phyloP scores from a whole-genome alignment of 1,284 basidiomycete species.

The Macrocybe sp. region DNA sequence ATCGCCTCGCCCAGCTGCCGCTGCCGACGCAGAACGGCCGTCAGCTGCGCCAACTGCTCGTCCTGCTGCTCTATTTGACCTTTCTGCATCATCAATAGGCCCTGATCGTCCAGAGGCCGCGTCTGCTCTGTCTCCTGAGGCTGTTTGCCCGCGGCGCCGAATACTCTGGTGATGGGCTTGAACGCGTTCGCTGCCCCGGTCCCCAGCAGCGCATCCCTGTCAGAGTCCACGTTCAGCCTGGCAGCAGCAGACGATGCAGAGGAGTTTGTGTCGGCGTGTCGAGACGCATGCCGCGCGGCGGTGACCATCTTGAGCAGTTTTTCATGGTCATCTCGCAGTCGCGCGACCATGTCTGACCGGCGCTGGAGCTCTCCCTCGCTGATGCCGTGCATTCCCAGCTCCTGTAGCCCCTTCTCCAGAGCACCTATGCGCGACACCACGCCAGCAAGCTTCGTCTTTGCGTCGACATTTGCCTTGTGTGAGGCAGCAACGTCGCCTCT shows the following conservation, averaged over 20 bases:
- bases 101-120: slow-evolving; percentile 80
- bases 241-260: slow-evolving; percentile 32
- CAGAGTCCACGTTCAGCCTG: slow-evolving; percentile 35
- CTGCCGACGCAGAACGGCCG: slow-evolving; percentile 82
- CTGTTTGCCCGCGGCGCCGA: slow-evolving; percentile 47
- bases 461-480: slow-evolving; percentile 78
- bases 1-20: slow-evolving; percentile 87
- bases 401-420: slow-evolving; percentile 68
- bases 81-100: slow-evolving; percentile 77
- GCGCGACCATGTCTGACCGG: slow-evolving; percentile 78
- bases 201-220: slow-evolving; percentile 62
- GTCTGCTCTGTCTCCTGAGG: slow-evolving; percentile 84
- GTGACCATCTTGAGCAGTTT: slow-evolving; percentile 76
- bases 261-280: slow-evolving; percentile 30
- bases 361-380: slow-evolving; percentile 82
- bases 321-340: slow-evolving; percentile 82
- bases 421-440: slow-evolving; percentile 64
- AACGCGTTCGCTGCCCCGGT: slow-evolving; percentile 19
- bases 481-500: slow-evolving; percentile 69
- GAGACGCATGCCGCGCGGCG: slow-evolving; percentile 53
- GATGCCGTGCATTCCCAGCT: slow-evolving; percentile 62
- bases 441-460: slow-evolving; percentile 79
- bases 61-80: slow-evolving; percentile 84
- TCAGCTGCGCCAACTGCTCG: slow-evolving; percentile 71
- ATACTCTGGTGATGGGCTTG: slow-evolving; percentile 70